Conservation (phyloP, 352 stramenopile species). For the Phytophthora ohioensis region DNA sequence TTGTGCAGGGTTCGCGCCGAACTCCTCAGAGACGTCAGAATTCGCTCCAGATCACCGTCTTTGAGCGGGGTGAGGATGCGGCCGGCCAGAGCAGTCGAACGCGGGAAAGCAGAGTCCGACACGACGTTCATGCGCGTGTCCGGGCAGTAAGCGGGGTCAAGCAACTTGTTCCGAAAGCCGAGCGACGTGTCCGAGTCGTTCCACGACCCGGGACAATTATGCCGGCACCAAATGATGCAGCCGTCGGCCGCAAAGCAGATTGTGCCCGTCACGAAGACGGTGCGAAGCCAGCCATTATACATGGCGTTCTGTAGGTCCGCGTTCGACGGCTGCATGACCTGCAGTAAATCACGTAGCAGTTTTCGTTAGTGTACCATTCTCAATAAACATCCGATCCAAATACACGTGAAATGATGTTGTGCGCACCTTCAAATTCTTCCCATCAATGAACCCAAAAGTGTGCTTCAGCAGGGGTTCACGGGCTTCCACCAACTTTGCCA, state of each 20-base stretch:
- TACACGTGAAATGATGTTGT: neutral
- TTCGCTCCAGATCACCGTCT: neutral
- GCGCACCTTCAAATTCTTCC: slow-evolving; percentile 3
- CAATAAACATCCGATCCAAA: too few relatives aligned
- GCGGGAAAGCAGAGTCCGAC: slow-evolving; percentile 2
- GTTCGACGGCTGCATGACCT: slow-evolving; percentile 12
- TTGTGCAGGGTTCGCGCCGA: slow-evolving; percentile 1
- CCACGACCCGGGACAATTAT: slow-evolving; percentile 30
- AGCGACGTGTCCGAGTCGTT: slow-evolving; percentile 7
- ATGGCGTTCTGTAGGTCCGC: slow-evolving; percentile 11
- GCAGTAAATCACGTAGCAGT: neutral
- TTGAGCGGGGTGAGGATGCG: neutral
- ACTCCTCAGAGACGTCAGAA: neutral
- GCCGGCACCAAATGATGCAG: slow-evolving; percentile 14
- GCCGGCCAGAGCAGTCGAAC: neutral
- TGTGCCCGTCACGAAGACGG: slow-evolving; percentile 13
- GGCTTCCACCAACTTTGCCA: slow-evolving; percentile 29
- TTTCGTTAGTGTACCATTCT: too few relatives aligned
- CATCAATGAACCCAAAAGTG: slow-evolving; percentile 27
- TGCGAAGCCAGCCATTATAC: slow-evolving; percentile 8
- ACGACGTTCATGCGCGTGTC: slow-evolving; percentile 5
- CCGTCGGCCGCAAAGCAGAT: slow-evolving; percentile 25
- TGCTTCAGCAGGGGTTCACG: slow-evolving; percentile 36
- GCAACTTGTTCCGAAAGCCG: neutral
- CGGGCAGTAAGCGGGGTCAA: neutral